Evolutionary conservation across 805 yeast genomes (phyloP), one percentile per base, ranked within the genome.

Genomic region (Saccharomycopsis sp.): DNA sequence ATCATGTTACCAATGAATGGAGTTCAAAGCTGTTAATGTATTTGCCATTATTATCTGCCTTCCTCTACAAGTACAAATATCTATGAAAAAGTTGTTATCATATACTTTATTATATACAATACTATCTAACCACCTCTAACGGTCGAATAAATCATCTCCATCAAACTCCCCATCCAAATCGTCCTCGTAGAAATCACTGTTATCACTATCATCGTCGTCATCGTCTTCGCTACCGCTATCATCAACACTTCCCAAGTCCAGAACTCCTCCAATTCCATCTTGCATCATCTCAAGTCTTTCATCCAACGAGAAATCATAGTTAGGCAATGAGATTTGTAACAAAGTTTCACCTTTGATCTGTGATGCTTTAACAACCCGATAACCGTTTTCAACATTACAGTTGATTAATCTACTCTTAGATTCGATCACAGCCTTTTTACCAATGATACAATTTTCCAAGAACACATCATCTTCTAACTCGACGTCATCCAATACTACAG

Each of bases 321-420:
- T 25, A 3, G 58, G 19, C 42, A 59, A 53, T 14, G 75, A 67
- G 63, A 77, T 71, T 62, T 74, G 70, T 56, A 75, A 68, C 58
- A 84, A 72, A 0, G 84, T 82, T 64, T 84, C 89, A 61, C 86
- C 86, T 71, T 84, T 84, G 25, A 79, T 61, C 20, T 64, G 67
- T 14, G 74, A 68, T 56, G 85, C 84, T 65, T 80, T 74, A 1
- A 80, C 76, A 22, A 94, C 92, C 19, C 75, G 76, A 68, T 85
- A 89, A 0, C 84, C 76, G 8, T 96, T 89, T 70, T 92, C 98
- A 24, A 94, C 86, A 62, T 88, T 85, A 76, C 97, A 93, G 65
- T 86, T 86, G 14, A 84, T 81, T 62, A 94, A 78, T 68, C 79
- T 83, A 50, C 83, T 76, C 70, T 86, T 89, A 57, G 77, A 67